Conservation (phyloP, 2,329 filamentous ascomycete genomes). For the Calonectria pauciramosa region DNA sequence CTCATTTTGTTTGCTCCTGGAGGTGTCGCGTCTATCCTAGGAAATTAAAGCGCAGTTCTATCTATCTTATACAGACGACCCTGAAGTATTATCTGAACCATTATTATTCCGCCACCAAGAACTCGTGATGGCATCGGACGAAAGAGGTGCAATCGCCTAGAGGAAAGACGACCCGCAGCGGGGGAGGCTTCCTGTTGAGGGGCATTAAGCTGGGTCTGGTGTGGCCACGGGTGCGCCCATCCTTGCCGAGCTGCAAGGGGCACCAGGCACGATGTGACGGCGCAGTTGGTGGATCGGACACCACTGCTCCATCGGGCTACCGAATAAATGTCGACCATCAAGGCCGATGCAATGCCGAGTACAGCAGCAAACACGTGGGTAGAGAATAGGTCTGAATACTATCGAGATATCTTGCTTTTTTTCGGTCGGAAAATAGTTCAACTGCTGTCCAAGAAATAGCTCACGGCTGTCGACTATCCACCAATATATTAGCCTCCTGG, state of each 20-base stretch:
- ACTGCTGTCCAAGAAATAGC: neutral
- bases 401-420: neutral
- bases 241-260: conserved; percentile 1
- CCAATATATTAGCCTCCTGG: neutral
- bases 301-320: neutral
- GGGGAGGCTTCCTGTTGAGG: conserved; percentile 10
- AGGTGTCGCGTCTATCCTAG: neutral
- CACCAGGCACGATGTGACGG: neutral
- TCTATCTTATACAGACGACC: neutral
- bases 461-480: neutral
- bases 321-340: neutral
- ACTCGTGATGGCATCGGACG: neutral
- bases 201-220: neutral
- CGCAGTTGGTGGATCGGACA: conserved; percentile 2
- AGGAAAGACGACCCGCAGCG: neutral
- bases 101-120: neutral
- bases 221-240: neutral
- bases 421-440: neutral
- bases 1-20: neutral
- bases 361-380: neutral
- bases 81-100: neutral
- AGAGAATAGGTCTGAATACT: neutral
- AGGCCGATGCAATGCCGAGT: neutral
- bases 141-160: neutral
- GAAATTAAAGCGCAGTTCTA: neutral